Conservation (phyloP, 768 basidiomycete genomes). For the Pisolithus orientalis region DNA sequence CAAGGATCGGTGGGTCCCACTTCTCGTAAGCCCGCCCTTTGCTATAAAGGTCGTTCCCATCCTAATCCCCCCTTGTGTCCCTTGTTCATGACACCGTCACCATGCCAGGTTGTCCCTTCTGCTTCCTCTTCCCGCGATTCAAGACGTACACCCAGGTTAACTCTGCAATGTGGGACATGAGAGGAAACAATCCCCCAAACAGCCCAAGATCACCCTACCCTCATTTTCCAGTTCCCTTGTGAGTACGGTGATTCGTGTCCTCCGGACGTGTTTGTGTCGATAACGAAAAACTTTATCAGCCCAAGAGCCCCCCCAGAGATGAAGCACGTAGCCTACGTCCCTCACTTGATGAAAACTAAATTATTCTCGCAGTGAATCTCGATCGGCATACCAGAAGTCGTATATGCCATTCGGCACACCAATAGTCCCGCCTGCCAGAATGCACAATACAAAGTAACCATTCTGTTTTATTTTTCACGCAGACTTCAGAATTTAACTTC, state of each 20-base stretch:
- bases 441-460: slow-evolving; percentile 17
- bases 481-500: background rate
- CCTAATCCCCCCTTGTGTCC: background rate
- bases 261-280: background rate
- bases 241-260: slow-evolving; percentile 2
- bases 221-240: slow-evolving; percentile 14
- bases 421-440: slow-evolving; percentile 9
- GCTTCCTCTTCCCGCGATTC: slow-evolving; percentile 28
- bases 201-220: slow-evolving; percentile 7
- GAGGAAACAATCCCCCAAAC: slow-evolving; percentile 13
- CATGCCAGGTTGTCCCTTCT: slow-evolving; percentile 27
- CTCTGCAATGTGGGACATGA: slow-evolving; percentile 23
- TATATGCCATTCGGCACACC: slow-evolving; percentile 16
- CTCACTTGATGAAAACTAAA: background rate
- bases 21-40: slow-evolving; percentile 10
- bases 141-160: slow-evolving; percentile 29
- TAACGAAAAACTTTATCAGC: slow-evolving; percentile 1
- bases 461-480: background rate
- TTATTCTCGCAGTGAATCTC: slow-evolving; percentile 11
- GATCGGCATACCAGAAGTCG: slow-evolving; percentile 10
- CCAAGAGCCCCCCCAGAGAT: slow-evolving; percentile 6
- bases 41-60: slow-evolving; percentile 20
- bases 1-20: slow-evolving; percentile 20
- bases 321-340: slow-evolving; percentile 3
- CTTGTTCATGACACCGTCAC: background rate